phyloP scores from a whole-genome alignment of 2,329 filamentous ascomycete species.

The Pyricularia sp. region DNA sequence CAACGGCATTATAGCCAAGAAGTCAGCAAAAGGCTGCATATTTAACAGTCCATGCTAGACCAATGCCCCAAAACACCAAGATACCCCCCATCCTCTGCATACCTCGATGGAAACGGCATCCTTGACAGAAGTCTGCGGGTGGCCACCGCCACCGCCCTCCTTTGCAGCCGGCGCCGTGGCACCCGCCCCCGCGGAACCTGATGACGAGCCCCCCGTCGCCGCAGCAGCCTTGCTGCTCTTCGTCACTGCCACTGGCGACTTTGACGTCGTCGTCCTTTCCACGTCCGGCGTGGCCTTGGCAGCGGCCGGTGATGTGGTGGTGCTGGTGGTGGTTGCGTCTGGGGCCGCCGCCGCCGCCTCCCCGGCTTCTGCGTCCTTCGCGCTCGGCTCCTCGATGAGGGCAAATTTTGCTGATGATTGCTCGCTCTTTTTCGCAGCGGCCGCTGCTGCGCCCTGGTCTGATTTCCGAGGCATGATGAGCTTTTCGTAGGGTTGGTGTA shows the following conservation, averaged over 20 bases:
- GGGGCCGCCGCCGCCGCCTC: constrained; percentile 11
- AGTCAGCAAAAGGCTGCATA: not conserved
- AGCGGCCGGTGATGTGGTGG: constrained; percentile 13
- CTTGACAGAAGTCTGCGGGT: constrained; percentile 11
- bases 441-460: constrained; percentile 21
- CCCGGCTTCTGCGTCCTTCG: constrained; percentile 9
- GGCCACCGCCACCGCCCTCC: constrained; percentile 14
- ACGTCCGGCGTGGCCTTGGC: constrained; percentile 8
- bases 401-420: constrained; percentile 35
- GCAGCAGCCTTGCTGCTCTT: constrained; percentile 8
- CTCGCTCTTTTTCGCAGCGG: constrained; percentile 30
- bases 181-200: not conserved
- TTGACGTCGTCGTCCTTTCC: constrained; percentile 4
- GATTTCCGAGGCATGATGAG: constrained; percentile 36
- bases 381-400: constrained; percentile 28
- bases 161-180: constrained; percentile 7
- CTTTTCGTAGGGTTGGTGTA: not conserved
- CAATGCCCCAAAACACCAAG: not conserved
- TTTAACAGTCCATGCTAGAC: not conserved
- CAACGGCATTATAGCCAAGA: not conserved
- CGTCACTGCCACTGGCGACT: constrained; percentile 4
- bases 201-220: constrained; percentile 2
- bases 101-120: constrained; percentile 46
- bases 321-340: constrained; percentile 12
- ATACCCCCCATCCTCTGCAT: constrained; percentile 7